A percentile compares a stretch with the other conserved stretches of the same genome.
Evolutionary conservation across 768 basidiomycete species (phyloP).

Genomic region (Lactarius trivialis): DNA sequence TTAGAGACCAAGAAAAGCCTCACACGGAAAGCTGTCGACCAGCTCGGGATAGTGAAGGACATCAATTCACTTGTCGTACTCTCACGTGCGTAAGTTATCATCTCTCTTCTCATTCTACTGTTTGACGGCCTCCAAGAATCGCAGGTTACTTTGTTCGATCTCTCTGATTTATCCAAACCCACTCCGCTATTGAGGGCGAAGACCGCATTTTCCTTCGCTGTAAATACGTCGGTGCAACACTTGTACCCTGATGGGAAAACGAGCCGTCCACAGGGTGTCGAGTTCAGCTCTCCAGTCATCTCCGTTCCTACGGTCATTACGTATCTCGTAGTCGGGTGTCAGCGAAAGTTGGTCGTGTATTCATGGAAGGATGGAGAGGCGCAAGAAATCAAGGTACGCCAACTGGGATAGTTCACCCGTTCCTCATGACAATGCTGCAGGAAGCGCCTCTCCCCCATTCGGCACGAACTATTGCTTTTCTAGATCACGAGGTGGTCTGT

Average conservation of each 20-base stretch:
- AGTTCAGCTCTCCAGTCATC: constrained; percentile 28
- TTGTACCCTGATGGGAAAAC: constrained; percentile 27
- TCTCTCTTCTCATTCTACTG: neutral
- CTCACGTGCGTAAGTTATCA: constrained; percentile 50
- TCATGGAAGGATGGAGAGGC: constrained; percentile 82
- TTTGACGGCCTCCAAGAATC: constrained; percentile 45
- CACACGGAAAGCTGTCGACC: constrained; percentile 71
- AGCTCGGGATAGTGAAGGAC: constrained; percentile 78
- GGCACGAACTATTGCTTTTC: constrained; percentile 76
- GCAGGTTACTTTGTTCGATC: constrained; percentile 63
- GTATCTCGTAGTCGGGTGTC: constrained; percentile 75
- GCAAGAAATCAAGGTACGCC: constrained; percentile 58
- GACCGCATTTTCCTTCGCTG: constrained; percentile 75
- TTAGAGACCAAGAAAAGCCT: constrained; percentile 64
- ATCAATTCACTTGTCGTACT: constrained; percentile 81
- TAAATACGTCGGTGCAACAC: constrained; percentile 56
- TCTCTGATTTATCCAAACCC: constrained; percentile 65
- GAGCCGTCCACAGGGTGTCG: constrained; percentile 18
- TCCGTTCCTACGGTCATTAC: constrained; percentile 67
- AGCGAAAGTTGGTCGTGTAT: constrained; percentile 78
- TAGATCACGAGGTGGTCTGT: constrained; percentile 52
- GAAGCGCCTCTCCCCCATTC: constrained; percentile 85
- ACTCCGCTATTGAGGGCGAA: constrained; percentile 72
- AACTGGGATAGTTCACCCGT: neutral
- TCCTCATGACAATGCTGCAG: constrained; percentile 34